Base-by-base conservation (phyloP, 305 asterid species). In the Withania somnifera region DNA sequence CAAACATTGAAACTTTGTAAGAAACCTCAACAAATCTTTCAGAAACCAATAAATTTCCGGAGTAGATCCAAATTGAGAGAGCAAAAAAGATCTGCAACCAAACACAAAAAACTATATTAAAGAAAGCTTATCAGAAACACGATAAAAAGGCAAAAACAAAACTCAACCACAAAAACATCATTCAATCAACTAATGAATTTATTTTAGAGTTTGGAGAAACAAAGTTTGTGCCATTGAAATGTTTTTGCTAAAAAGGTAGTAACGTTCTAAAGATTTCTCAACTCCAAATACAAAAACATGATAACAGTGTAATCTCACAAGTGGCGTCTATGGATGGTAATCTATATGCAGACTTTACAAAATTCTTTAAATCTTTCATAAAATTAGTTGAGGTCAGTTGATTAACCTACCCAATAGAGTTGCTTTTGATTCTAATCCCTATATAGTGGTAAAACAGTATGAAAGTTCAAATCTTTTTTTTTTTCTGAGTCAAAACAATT, bases 1-100 rank as follows among this genome's bases (percentile, higher is more conserved):
- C 1, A 73, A 54, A 83, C 90, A 87, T 87, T 71, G 88, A 63
- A 52, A 47, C 53, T 4, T 22, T 58, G 24, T 20, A 15, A 4
- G 40, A n/a, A 77, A 58, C 15, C 26, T 24, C 57, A 22, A 64
- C 15, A 38, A 47, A 22, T 71, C 7, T 69, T 7, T 13, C 0
- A 3, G 36, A 22, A 40, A 40, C 22, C 32, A 22, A 47, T 4
- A 45, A n/a, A 1, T 8, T 11, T 19, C 7, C 1, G 3, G 15
- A 7, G 14, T 71, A 24, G 78, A 73, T 47, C 60, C 60, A 73
- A 47, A 73, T 47, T 58, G 17, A 15, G 20, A 3, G 14, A 71
- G 78, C 2, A 4, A 28, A 14, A 71, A 73, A 4, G 42, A 47
- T 47, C 79, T 73, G 79, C 79, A 73, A 26, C 15, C 40, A 15